Conservation (phyloP, 176 grass and related monocot species). For the Juncus effusus region DNA sequence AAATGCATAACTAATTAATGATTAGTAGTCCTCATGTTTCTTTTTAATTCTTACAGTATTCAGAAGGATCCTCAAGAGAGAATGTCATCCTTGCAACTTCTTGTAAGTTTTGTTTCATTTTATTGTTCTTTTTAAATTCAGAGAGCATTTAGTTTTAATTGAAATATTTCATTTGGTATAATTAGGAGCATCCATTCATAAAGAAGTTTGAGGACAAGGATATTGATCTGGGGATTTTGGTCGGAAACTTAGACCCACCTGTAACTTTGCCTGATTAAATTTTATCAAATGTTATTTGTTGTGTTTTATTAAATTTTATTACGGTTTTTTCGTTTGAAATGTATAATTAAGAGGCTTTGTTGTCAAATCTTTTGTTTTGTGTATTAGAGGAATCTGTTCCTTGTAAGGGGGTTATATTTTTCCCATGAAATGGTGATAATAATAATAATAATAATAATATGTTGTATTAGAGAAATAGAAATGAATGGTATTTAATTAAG, state of each 20-base stretch:
- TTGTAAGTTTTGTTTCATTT: conserved; percentile 45
- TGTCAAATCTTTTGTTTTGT: neutral
- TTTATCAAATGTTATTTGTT: conserved; percentile 15
- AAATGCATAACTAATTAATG: too few relatives aligned
- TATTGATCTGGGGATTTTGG: conserved; percentile 66
- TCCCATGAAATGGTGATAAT: too few relatives aligned
- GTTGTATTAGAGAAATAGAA: too few relatives aligned
- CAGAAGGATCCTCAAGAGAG: conserved; percentile 68
- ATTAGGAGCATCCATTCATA: conserved; percentile 80
- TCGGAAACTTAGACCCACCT: conserved; percentile 64
- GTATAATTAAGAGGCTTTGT: conserved; percentile 11
- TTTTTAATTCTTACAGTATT: conserved; percentile 48
- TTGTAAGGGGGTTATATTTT: too few relatives aligned
- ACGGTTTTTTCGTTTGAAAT: conserved; percentile 1
- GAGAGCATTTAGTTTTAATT: conserved; percentile 3
- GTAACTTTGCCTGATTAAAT: conserved; percentile 65
- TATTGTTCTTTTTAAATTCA: neutral
- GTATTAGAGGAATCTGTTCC: too few relatives aligned
- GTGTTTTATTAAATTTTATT: neutral
- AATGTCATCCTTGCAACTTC: conserved; percentile 73
- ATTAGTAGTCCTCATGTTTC: neutral
- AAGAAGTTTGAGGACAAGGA: conserved; percentile 96
- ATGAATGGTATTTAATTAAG: too few relatives aligned
- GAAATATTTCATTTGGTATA: neutral
- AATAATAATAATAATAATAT: too few relatives aligned